Evolutionary conservation across 2,329 filamentous ascomycete species (phyloP).

Genomic region (Fusarium mexicanum): DNA sequence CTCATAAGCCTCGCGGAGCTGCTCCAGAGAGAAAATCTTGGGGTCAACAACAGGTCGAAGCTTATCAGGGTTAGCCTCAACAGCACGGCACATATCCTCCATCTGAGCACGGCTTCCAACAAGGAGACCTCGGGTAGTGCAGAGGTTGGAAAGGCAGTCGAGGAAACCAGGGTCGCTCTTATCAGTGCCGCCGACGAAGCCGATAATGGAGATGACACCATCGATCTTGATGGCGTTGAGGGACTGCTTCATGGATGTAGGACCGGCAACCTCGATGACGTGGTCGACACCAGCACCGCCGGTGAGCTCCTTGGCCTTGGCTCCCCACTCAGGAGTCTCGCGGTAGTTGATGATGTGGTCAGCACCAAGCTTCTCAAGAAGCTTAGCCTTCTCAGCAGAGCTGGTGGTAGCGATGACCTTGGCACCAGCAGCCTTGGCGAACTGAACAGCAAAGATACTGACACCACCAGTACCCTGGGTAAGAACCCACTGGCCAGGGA

Average conservation of each 20-base stretch:
- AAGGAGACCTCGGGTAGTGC: slow-evolving; percentile 58
- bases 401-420: slow-evolving; percentile 60
- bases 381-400: slow-evolving; percentile 55
- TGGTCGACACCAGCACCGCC: slow-evolving; percentile 58
- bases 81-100: slow-evolving; percentile 61
- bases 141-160: slow-evolving; percentile 45
- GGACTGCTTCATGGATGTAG: slow-evolving; percentile 55
- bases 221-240: slow-evolving; percentile 57
- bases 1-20: slow-evolving; percentile 56
- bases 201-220: slow-evolving; percentile 56
- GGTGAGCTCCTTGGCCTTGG: slow-evolving; percentile 54
- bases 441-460: slow-evolving; percentile 71
- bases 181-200: slow-evolving; percentile 47
- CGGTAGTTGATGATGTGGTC: slow-evolving; percentile 63
- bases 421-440: slow-evolving; percentile 60
- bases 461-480: slow-evolving; percentile 79
- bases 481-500: slow-evolving; percentile 67
- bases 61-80: slow-evolving; percentile 57
- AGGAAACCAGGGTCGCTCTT: slow-evolving; percentile 47
- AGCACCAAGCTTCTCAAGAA: slow-evolving; percentile 58
- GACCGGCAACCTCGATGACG: slow-evolving; percentile 60
- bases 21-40: slow-evolving; percentile 56
- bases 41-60: slow-evolving; percentile 58
- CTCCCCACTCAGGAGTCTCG: slow-evolving; percentile 57
- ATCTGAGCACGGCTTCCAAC: slow-evolving; percentile 59